These are phyloP conservation scores for Dimocarpus longan DNA, from an alignment of 345 rosid genomes.

Conservation along the genomic window DNA sequence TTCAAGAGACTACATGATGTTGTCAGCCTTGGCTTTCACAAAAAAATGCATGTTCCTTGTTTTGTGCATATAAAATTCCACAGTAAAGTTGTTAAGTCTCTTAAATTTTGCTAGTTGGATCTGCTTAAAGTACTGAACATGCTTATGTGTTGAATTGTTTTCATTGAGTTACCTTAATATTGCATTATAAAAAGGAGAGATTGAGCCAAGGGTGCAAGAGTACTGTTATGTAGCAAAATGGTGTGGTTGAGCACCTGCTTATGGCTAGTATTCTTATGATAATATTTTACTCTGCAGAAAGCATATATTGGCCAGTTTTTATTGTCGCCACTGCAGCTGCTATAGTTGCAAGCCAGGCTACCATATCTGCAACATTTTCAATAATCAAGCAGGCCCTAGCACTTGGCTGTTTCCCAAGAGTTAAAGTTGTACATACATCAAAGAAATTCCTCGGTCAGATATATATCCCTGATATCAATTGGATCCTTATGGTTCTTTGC, in stretches of 20 bases:
- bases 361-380: constrained; percentile 76
- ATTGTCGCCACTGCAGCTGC: constrained; percentile 72
- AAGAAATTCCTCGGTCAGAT: constrained; percentile 70
- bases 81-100: background rate
- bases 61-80: background rate
- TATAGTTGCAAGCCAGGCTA: constrained; percentile 80
- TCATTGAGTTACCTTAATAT: background rate
- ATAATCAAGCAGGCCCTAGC: constrained; percentile 80
- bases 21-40: background rate
- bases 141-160: background rate
- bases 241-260: background rate
- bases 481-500: constrained; percentile 81
- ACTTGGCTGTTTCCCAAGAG: constrained; percentile 81
- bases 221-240: background rate
- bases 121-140: background rate
- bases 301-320: constrained; percentile 78
- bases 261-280: constrained; percentile 6
- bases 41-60: background rate
- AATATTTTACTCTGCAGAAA: constrained; percentile 36
- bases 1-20: background rate
- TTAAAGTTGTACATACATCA: constrained; percentile 77
- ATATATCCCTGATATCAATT: constrained; percentile 74
- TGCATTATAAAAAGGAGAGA: background rate
- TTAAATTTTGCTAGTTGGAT: background rate
- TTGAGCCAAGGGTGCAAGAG: too few species aligned